These are phyloP conservation scores for Colletotrichum sp. DNA, from an alignment of 2,329 filamentous ascomycete genomes.

Conservation along the genomic window DNA sequence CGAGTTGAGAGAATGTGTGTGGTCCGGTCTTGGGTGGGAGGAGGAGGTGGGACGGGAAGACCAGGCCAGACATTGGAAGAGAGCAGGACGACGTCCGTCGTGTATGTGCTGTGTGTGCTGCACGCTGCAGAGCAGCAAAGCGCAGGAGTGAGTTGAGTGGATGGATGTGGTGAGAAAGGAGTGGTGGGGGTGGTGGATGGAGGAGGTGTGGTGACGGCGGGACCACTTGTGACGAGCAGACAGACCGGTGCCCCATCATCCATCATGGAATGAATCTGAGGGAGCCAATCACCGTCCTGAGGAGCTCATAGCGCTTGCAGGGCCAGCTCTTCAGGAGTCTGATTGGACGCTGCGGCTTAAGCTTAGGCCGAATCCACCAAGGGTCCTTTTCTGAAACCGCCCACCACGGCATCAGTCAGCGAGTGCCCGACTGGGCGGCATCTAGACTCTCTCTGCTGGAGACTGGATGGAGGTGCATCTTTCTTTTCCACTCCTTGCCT, in stretches of 20 bases:
- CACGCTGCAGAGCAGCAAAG: background rate
- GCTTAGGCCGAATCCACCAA: slow-evolving; percentile 38
- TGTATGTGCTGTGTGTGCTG: background rate
- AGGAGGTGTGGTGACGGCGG: background rate
- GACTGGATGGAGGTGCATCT: background rate
- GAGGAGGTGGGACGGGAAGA: slow-evolving; percentile 16
- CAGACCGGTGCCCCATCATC: background rate
- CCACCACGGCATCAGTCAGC: slow-evolving; percentile 14
- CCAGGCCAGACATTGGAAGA: slow-evolving; percentile 8
- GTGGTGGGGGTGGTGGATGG: background rate
- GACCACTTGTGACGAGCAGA: background rate
- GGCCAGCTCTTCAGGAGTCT: slow-evolving; percentile 30
- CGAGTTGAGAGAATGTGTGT: background rate
- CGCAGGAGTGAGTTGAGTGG: background rate
- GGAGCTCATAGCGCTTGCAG: slow-evolving; percentile 28
- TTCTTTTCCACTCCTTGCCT: background rate
- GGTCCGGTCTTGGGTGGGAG: background rate
- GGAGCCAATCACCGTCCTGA: slow-evolving; percentile 30
- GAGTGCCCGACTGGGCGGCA: slow-evolving; percentile 1
- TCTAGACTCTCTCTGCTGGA: background rate
- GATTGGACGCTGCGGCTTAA: slow-evolving; percentile 37
- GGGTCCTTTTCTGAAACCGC: slow-evolving; percentile 29
- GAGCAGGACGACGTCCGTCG: background rate
- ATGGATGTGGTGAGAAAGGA: background rate
- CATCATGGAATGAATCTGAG: slow-evolving; percentile 21